Evolutionary conservation across 2,329 filamentous ascomycete genomes (phyloP), one percentile per base, ranked within the genome.

Genomic region (Hymenoscyphus infarciens): DNA sequence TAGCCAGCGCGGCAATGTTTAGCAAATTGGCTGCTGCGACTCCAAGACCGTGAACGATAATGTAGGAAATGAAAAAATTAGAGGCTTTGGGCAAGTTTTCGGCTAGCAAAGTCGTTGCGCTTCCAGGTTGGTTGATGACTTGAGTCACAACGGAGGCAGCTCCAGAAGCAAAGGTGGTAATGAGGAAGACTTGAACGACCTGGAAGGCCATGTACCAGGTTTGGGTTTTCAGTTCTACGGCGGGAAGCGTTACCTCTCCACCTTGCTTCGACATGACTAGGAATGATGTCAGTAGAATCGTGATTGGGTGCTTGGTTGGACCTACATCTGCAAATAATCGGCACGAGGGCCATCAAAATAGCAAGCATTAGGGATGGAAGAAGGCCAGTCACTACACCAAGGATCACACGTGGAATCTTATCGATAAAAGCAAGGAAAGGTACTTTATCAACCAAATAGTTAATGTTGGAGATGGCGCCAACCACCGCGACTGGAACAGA

Each of bases 51-150:
- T 98, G 94, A 1, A 99, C 84, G 49, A 98, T 86, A 69, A 98
- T 95, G 77, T 97, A 99, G 0, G 89, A 91, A 29, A 98, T 88
- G 76, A 97, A 99, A 74, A 97, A 96, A 76, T 96, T 98, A 62
- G 92, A 92, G 0, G 93, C 87, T 64, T 86, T 87, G 15, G 95
- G 95, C 4, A 99, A 81, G 66, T 91, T 89, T 38, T 82, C 71
- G 0, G 92, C 88, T 5, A 97, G 81, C 49, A 95, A 77, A 0
- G 75, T 78, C 0, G 91, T 86, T 2, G 86, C 83, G 0, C 77
- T 77, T 4, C 78, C 73, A 0, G 92, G 91, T 3, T 91, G 68
- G 0, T 85, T 54, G 15, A 87, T 79, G 58, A 96, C 87, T 29
- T 86, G 71, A 11, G 82, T 78, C 0, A 86, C 82, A 0, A 90